phyloP scores from a whole-genome alignment of 129 eudicot species.

The Tagetes patula region DNA sequence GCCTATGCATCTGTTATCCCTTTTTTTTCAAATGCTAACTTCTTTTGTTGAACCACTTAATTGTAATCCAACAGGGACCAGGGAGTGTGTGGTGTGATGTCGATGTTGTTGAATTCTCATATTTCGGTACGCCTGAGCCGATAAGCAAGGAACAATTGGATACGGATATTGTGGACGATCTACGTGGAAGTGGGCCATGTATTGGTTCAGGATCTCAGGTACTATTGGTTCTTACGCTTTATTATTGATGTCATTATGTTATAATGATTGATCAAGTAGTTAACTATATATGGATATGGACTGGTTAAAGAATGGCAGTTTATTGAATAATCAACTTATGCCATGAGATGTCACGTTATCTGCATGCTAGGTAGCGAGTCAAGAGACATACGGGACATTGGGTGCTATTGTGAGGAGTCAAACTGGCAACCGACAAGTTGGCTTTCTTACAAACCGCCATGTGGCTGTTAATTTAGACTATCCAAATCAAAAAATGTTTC shows the following conservation, averaged over 20 bases:
- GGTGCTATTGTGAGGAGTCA: constrained; percentile 99
- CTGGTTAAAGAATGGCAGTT: constrained; percentile 6
- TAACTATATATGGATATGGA: constrained; percentile 13
- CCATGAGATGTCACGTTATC: background rate
- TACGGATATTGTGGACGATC: constrained; percentile 92
- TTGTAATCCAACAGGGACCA: constrained; percentile 65
- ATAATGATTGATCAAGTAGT: constrained; percentile 3
- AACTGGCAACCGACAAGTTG: constrained; percentile 89
- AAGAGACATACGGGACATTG: constrained; percentile 92
- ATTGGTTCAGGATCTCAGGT: constrained; percentile 99
- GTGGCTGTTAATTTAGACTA: constrained; percentile 92
- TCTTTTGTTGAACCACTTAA: constrained; percentile 18
- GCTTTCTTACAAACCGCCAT: constrained; percentile 94
- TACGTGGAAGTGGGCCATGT: constrained; percentile 87
- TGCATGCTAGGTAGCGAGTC: constrained; percentile 75
- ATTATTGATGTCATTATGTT: constrained; percentile 6
- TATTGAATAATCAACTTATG: background rate
- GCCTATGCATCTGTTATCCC: background rate
- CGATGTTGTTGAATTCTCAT: constrained; percentile 92
- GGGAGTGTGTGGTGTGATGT: constrained; percentile 99
- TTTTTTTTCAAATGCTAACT: background rate
- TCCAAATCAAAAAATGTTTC: constrained; percentile 98
- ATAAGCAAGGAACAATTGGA: constrained; percentile 81
- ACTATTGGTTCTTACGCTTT: constrained; percentile 7
- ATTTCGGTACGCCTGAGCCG: constrained; percentile 89